Evolutionary conservation across 2,329 filamentous ascomycete species (phyloP).

Genomic region (Stagonosporopsis chrysanthemi): DNA sequence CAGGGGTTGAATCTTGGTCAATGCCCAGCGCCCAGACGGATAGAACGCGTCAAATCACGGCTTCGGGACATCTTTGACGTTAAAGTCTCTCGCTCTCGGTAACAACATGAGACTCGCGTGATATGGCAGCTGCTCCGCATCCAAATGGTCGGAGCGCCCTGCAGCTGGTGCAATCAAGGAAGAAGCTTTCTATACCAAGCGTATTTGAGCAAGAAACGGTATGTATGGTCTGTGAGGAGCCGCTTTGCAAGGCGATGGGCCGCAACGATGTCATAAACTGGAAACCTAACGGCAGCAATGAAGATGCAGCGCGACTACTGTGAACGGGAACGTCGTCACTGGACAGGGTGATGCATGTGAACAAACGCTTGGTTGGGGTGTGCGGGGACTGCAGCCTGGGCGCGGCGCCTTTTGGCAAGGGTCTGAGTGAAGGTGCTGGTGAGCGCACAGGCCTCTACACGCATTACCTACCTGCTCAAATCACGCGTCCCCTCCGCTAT

Average conservation of each 20-base stretch:
- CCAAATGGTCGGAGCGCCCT: conserved; percentile 7
- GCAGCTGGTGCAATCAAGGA: neutral
- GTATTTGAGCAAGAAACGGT: neutral
- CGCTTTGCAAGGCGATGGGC: too few species aligned
- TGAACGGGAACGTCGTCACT: neutral
- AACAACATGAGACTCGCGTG: conserved; percentile 3
- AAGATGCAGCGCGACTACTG: neutral
- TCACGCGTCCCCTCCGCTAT: conserved; percentile 32
- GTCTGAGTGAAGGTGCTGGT: conserved; percentile 5
- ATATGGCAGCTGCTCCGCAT: conserved; percentile 16
- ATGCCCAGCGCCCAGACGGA: conserved; percentile 30
- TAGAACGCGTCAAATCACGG: conserved; percentile 6
- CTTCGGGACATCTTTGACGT: conserved; percentile 18
- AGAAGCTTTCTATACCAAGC: neutral
- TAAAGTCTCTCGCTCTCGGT: conserved; percentile 1
- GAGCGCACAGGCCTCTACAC: conserved; percentile 8
- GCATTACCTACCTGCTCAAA: conserved; percentile 16
- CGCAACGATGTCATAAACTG: neutral
- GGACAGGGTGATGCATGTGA: neutral
- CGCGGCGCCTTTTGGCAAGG: conserved; percentile 14
- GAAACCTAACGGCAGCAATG: neutral
- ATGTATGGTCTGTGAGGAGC: neutral
- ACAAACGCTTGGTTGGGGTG: conserved; percentile 33
- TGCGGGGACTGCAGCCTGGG: conserved; percentile 30
- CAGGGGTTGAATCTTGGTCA: conserved; percentile 4